These are phyloP conservation scores for Leucogyrophana mollusca DNA, from an alignment of 768 basidiomycete species.

Conservation along the genomic window DNA sequence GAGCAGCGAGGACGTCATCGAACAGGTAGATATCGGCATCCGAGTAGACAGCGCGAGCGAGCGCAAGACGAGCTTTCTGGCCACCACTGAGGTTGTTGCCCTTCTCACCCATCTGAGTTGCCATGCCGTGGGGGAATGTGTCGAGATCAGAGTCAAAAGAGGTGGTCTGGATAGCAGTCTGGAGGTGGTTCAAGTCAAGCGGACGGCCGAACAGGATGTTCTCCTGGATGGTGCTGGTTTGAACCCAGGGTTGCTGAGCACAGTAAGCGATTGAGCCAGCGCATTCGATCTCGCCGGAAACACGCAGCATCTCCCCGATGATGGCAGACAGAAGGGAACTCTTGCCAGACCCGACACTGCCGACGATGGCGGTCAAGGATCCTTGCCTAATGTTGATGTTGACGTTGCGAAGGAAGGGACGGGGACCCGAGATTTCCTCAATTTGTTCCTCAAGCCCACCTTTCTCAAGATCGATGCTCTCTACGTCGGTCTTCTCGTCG, in stretches of 20 bases:
- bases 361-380: slow-evolving; percentile 25
- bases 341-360: slow-evolving; percentile 26
- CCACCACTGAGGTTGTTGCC: slow-evolving; percentile 45
- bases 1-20: slow-evolving; percentile 45
- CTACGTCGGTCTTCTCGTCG: slow-evolving; percentile 6
- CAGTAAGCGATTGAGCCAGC: slow-evolving; percentile 29
- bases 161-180: slow-evolving; percentile 24
- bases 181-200: slow-evolving; percentile 21
- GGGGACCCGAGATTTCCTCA: slow-evolving; percentile 7
- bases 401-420: slow-evolving; percentile 18
- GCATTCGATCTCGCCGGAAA: slow-evolving; percentile 21
- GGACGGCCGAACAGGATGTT: slow-evolving; percentile 30
- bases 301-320: slow-evolving; percentile 26
- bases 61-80: slow-evolving; percentile 47
- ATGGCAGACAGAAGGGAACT: slow-evolving; percentile 28
- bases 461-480: slow-evolving; percentile 10
- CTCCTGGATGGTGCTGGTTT: slow-evolving; percentile 28
- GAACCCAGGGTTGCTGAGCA: slow-evolving; percentile 32
- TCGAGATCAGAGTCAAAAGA: slow-evolving; percentile 29
- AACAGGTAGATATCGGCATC: slow-evolving; percentile 41
- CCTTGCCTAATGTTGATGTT: slow-evolving; percentile 18
- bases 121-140: slow-evolving; percentile 25
- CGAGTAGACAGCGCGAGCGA: slow-evolving; percentile 46
- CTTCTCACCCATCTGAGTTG: slow-evolving; percentile 48
- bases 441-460: slow-evolving; percentile 3